A percentile compares a stretch with the other conserved stretches of the same genome.
Evolutionary conservation across 2,329 filamentous ascomycete genomes (phyloP).

Genomic region (Lachnellula occidentalis): DNA sequence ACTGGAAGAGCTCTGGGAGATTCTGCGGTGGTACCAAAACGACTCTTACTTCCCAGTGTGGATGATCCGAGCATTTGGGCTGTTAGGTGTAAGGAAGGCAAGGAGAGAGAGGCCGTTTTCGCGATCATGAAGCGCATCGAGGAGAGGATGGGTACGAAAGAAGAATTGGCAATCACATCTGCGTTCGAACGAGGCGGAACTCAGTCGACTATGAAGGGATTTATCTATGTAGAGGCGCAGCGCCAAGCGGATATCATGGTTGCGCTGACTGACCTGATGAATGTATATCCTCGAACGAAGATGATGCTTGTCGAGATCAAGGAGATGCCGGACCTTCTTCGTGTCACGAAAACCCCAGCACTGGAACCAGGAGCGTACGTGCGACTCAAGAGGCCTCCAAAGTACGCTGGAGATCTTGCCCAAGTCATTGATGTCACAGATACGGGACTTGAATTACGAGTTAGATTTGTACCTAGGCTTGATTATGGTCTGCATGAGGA

Average conservation of each 20-base stretch:
- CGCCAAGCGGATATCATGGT: constrained; percentile 80
- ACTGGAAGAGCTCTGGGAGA: constrained; percentile 62
- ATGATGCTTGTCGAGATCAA: constrained; percentile 89
- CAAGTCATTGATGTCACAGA: constrained; percentile 90
- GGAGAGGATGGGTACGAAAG: constrained; percentile 70
- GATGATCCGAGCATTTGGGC: constrained; percentile 96
- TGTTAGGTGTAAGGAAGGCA: constrained; percentile 87
- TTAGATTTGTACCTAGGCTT: constrained; percentile 82
- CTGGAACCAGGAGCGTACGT: constrained; percentile 89
- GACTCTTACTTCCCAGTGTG: constrained; percentile 82
- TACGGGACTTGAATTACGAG: constrained; percentile 82
- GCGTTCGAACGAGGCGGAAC: constrained; percentile 84
- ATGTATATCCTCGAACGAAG: constrained; percentile 84
- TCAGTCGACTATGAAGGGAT: constrained; percentile 80
- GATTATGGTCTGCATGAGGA: constrained; percentile 91
- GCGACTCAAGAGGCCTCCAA: constrained; percentile 70
- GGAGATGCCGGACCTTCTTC: constrained; percentile 94
- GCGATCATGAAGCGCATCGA: constrained; percentile 84
- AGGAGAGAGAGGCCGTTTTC: constrained; percentile 87
- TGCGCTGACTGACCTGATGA: constrained; percentile 76
- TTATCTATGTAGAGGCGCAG: constrained; percentile 90
- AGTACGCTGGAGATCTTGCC: constrained; percentile 84
- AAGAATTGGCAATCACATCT: constrained; percentile 77
- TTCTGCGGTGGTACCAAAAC: constrained; percentile 74
- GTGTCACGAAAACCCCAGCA: constrained; percentile 79